Evolutionary conservation across 2,329 filamentous ascomycete genomes (phyloP), one percentile per base, ranked within the genome.

Genomic region (Colletotrichum scovillei): DNA sequence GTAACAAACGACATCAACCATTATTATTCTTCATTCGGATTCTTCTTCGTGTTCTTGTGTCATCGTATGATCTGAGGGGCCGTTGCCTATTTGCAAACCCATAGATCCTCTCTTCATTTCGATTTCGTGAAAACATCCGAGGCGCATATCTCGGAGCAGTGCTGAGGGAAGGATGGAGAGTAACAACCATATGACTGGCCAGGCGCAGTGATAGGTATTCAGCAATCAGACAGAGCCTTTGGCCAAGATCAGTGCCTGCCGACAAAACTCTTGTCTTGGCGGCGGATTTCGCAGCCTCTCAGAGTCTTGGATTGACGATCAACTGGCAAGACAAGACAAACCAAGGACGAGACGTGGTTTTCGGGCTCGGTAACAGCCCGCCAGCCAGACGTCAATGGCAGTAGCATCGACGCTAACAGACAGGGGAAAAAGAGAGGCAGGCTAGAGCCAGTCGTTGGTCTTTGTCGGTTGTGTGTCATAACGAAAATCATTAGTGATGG

Each of bases 251-350:
- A 62, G 24, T 70, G 67, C 70, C 70, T 65, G 70, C 70, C 60
- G 70, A 67, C 46, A 70, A 67, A 60, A 66, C 65, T 55, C 60
- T 73, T 6, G 67, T 56, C 70, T 73, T 73, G 70, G 70, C 66
- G 60, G 70, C 56, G 70, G 70, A 8, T 70, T 73, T 73, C 55
- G 67, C 70, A 70, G 60, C 67, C 67, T 73, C 70, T 65, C 55
- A 65, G 64, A 69, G 60, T 49, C 66, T 60, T 65, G 70, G 46
- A 42, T 46, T 26, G 55, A 57, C 46, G 60, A 73, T 70, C 55
- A 57, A 62, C 60, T 70, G 56, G 55, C 38, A 60, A 52, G 65
- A 28, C 57, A 28, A 68, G 69, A 67, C 30, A 64, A 32, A 69
- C 65, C 63, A 59, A 72, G 65, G 32, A 64, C 22, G 42, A 72